Evolutionary conservation across 306 rosid genomes (phyloP), one percentile per base, ranked within the genome.

Genomic region (Sesbania bispinosa): DNA sequence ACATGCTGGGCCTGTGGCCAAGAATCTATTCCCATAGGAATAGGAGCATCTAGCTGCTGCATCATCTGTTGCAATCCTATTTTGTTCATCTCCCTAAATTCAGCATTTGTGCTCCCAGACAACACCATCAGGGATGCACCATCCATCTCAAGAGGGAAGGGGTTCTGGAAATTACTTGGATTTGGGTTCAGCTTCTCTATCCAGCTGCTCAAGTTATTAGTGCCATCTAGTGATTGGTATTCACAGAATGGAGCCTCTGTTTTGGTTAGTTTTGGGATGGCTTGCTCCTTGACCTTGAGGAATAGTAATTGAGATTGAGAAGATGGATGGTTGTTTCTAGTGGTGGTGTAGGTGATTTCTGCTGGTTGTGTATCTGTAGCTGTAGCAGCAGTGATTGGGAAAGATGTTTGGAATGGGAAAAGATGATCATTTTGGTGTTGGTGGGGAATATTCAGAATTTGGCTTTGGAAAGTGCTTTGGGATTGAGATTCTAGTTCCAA

Each of bases 101-200:
- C n/a, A n/a, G n/a, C n/a, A n/a, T n/a, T n/a, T n/a, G n/a, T n/a
- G n/a, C n/a, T n/a, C n/a, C n/a, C n/a, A n/a, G n/a, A n/a, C n/a
- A n/a, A n/a, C 21, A 87, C 83, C 67, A 81, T 16, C 71, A 67
- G n/a, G 0, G 48, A 71, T 76, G 77, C 11, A 7, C 0, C 64
- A 65, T 73, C 88, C 54, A 35, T 24, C 64, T 82, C 82, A 48
- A 73, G 69, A 35, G 71, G 64, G 62, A 80, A 27, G 4, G 66
- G 26, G 38, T 19, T 32, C 4, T 8, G 50, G 27, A 80, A 73
- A 16, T 48, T 67, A 10, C 20, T 48, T 62, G n/a, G 27, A 33
- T 46, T 72, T 29, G 53, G 48, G 38, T 47, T 61, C 41, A 61
- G 23, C 77, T 78, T 57, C 21, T 71, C 87, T 82, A 77, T 66